Evolutionary conservation across 2,329 filamentous ascomycete species (phyloP).

Genomic region (Purpureocillium lavendulum): DNA sequence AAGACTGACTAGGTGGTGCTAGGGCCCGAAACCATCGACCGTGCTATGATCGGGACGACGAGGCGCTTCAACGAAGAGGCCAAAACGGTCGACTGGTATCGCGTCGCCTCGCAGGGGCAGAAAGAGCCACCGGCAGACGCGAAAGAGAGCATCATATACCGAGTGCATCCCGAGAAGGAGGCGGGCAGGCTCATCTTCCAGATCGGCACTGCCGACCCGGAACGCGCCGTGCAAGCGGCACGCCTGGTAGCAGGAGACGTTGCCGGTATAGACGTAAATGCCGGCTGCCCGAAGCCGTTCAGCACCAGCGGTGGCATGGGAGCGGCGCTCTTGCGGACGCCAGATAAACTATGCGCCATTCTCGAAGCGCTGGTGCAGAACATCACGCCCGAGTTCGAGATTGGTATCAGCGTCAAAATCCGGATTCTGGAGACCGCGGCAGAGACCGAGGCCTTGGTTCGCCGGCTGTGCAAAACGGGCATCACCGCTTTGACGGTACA

Average conservation of each 20-base stretch:
- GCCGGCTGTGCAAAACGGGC: conserved; percentile 72
- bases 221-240: conserved; percentile 75
- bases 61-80: conserved; percentile 69
- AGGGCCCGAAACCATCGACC: conserved; percentile 92
- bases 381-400: conserved; percentile 68
- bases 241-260: conserved; percentile 80
- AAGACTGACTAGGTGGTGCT: neutral
- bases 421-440: conserved; percentile 71
- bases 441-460: conserved; percentile 69
- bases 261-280: conserved; percentile 91
- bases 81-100: conserved; percentile 76
- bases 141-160: conserved; percentile 68
- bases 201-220: conserved; percentile 78
- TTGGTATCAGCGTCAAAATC: conserved; percentile 97
- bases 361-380: conserved; percentile 73
- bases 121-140: conserved; percentile 45
- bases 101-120: conserved; percentile 62
- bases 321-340: conserved; percentile 76
- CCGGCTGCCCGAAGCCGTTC: conserved; percentile 97
- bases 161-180: conserved; percentile 72
- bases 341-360: conserved; percentile 76
- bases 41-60: conserved; percentile 79
- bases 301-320: conserved; percentile 93
- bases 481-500: conserved; percentile 91
- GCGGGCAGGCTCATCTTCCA: conserved; percentile 76